Percentiles rank a stretch among this genome's conserved stretches.
phyloP scores from a whole-genome alignment of 805 yeast genomes.

The Barnettozyma sp. region DNA sequence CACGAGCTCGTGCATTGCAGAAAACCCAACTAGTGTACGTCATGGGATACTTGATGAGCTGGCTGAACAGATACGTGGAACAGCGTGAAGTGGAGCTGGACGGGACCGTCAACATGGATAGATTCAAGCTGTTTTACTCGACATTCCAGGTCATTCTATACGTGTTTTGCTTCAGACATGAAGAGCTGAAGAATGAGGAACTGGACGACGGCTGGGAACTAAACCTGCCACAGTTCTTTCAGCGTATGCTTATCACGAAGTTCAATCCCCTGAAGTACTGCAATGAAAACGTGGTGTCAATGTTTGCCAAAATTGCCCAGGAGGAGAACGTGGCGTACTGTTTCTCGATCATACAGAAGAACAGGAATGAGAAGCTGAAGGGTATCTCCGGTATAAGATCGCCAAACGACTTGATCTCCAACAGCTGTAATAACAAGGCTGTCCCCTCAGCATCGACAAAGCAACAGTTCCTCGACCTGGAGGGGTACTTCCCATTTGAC shows the following conservation, averaged over 20 bases:
- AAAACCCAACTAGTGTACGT: slow-evolving; percentile 74
- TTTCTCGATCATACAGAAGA: slow-evolving; percentile 86
- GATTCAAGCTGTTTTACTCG: slow-evolving; percentile 84
- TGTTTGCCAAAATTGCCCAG: slow-evolving; percentile 90
- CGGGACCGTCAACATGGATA: slow-evolving; percentile 70
- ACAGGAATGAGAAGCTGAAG: slow-evolving; percentile 46
- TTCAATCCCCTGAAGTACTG: slow-evolving; percentile 93
- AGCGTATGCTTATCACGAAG: slow-evolving; percentile 73
- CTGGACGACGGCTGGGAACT: slow-evolving; percentile 58
- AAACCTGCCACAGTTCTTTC: slow-evolving; percentile 78
- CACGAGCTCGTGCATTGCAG: slow-evolving; percentile 72
- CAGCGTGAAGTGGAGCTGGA: slow-evolving; percentile 83
- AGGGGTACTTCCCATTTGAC: slow-evolving; percentile 95
- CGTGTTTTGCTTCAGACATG: slow-evolving; percentile 84
- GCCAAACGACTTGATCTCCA: slow-evolving; percentile 24
- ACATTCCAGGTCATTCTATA: slow-evolving; percentile 86
- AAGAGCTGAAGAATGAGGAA: slow-evolving; percentile 38
- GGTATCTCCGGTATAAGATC: slow-evolving; percentile 31
- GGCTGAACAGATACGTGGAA: slow-evolving; percentile 74
- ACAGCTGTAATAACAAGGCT: slow-evolving; percentile 17
- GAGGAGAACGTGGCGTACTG: slow-evolving; percentile 88
- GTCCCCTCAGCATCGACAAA: slow-evolving; percentile 35
- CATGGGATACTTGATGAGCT: slow-evolving; percentile 70
- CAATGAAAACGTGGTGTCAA: slow-evolving; percentile 86
- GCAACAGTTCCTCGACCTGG: slow-evolving; percentile 82